phyloP scores from a whole-genome alignment of 1,284 basidiomycete genomes.

The Fomitopsis palustris region DNA sequence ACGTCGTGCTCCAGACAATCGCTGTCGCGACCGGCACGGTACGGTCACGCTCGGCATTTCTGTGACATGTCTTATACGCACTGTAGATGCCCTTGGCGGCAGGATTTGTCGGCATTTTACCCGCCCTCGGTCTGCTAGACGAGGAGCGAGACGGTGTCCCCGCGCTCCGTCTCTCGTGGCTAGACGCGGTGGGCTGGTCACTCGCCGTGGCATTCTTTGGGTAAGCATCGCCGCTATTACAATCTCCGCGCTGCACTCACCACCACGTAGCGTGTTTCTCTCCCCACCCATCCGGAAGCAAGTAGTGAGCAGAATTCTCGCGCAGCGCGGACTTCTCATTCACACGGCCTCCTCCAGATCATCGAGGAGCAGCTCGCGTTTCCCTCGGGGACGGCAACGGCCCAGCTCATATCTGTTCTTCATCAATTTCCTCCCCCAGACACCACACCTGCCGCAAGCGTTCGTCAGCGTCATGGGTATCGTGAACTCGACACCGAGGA shows the following conservation, averaged over 20 bases:
- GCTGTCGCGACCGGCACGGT: conserved; percentile 88
- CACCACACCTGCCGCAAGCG: conserved; percentile 26
- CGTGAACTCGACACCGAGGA: conserved; percentile 36
- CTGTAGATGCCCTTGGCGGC: conserved; percentile 84
- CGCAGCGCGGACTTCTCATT: neutral
- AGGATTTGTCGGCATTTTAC: conserved; percentile 93
- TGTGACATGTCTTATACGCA: conserved; percentile 3
- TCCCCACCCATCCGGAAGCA: conserved; percentile 92
- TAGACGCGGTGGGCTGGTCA: conserved; percentile 78
- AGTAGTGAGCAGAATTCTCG: conserved; percentile 57
- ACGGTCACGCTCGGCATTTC: conserved; percentile 16
- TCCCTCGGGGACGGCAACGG: conserved; percentile 95
- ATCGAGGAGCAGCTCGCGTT: conserved; percentile 93
- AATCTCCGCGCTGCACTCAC: neutral
- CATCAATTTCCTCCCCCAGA: conserved; percentile 71
- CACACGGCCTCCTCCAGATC: conserved; percentile 48
- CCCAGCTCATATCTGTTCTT: conserved; percentile 91
- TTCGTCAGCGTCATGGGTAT: conserved; percentile 58
- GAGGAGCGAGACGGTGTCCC: conserved; percentile 72
- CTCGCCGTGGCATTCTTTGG: conserved; percentile 91
- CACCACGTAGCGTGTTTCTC: conserved; percentile 73
- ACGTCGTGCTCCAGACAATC: conserved; percentile 92
- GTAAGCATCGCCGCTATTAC: conserved; percentile 34
- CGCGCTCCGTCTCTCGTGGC: conserved; percentile 74
- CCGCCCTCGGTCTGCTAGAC: conserved; percentile 80